Evolutionary conservation across 2,329 filamentous ascomycete genomes (phyloP).

Genomic region (Colletotrichum tabaci): DNA sequence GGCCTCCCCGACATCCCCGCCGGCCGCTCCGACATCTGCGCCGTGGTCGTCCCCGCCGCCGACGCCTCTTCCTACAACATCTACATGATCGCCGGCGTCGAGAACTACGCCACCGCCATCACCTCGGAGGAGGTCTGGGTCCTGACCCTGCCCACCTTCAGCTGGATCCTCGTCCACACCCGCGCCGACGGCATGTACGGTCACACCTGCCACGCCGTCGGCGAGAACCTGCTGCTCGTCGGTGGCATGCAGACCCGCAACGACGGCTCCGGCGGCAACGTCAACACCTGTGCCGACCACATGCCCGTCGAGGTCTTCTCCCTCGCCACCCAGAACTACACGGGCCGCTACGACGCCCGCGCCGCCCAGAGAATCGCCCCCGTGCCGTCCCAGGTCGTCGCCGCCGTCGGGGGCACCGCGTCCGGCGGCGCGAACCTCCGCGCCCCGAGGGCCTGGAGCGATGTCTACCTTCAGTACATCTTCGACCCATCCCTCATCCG

Average conservation of each 20-base stretch:
- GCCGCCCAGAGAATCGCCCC: constrained; percentile 50
- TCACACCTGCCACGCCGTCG: constrained; percentile 41
- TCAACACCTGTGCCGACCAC: constrained; percentile 36
- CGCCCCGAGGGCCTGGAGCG: constrained; percentile 43
- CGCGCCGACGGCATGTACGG: constrained; percentile 42
- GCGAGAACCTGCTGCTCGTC: constrained; percentile 41
- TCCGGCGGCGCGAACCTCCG: constrained; percentile 52
- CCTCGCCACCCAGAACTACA: constrained; percentile 44
- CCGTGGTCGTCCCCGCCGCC: constrained; percentile 40
- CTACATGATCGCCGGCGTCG: constrained; percentile 44
- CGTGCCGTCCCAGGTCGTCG: constrained; percentile 63
- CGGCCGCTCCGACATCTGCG: constrained; percentile 44
- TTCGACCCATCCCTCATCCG: constrained; percentile 44
- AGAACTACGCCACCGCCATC: constrained; percentile 38
- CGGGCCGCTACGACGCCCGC: constrained; percentile 49
- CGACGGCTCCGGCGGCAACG: constrained; percentile 32
- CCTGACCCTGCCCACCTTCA: constrained; percentile 43
- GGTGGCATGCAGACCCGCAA: constrained; percentile 43
- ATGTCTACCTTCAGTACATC: constrained; percentile 47
- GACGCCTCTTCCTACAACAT: constrained; percentile 44
- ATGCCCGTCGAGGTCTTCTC: constrained; percentile 47
- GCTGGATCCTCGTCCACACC: constrained; percentile 42
- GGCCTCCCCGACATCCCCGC: constrained; percentile 39
- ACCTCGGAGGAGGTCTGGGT: constrained; percentile 37
- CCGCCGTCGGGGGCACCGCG: constrained; percentile 59